phyloP scores from a whole-genome alignment of 83 land plant genomes.

The Picea mariana region DNA sequence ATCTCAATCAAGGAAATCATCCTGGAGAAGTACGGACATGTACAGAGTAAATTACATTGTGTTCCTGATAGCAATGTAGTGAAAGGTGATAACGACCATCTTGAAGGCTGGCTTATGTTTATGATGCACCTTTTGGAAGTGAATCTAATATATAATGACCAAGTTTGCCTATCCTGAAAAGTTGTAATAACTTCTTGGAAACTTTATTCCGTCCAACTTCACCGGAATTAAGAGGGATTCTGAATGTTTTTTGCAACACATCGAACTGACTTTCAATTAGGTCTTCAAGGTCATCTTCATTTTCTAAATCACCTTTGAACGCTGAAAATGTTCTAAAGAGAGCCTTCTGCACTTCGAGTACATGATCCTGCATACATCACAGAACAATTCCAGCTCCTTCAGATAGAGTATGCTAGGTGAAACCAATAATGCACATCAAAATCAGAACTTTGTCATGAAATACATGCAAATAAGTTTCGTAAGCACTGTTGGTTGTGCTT shows the following conservation, averaged over 20 bases:
- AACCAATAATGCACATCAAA: neutral
- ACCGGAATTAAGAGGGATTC: slow-evolving; percentile 51
- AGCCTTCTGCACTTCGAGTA: slow-evolving; percentile 48
- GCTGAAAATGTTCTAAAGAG: slow-evolving; percentile 42
- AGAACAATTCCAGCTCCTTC: neutral
- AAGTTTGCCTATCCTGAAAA: slow-evolving; percentile 80
- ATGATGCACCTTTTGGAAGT: slow-evolving; percentile 37
- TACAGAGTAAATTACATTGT: slow-evolving; percentile 1
- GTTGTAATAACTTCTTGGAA: slow-evolving; percentile 67
- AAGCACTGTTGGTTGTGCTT: too few species aligned
- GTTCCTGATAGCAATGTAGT: neutral
- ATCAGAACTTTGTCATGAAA: neutral
- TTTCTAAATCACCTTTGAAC: slow-evolving; percentile 73
- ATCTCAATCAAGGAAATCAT: neutral
- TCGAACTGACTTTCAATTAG: slow-evolving; percentile 72
- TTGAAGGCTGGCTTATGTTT: neutral
- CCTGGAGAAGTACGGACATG: neutral
- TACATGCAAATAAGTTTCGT: too few species aligned
- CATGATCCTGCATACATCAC: slow-evolving; percentile 46
- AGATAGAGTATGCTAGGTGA: neutral
- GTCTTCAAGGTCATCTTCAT: slow-evolving; percentile 57
- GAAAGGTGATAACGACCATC: neutral
- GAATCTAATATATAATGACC: slow-evolving; percentile 78
- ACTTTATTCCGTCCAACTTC: slow-evolving; percentile 70
- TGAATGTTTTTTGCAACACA: slow-evolving; percentile 55